Base-by-base conservation (phyloP, 371 early-diverging fungal species). In the Funneliformis caledonium region DNA sequence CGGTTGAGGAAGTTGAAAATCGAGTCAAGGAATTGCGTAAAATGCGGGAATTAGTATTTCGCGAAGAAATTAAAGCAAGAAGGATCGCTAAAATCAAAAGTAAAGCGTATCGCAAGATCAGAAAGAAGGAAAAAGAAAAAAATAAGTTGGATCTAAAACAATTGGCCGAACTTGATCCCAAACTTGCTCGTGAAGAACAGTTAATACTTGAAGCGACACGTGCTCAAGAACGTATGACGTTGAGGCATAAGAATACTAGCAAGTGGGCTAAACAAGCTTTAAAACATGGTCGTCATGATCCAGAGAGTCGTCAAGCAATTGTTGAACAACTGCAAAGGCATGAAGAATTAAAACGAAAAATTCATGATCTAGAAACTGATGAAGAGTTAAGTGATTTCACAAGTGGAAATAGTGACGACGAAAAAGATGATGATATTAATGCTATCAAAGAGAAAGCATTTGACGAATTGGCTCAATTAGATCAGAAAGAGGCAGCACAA, bases 41-140 rank as follows among this genome's bases (percentile, higher is more conserved):
- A 88, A 94, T 97, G 95, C 94, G 98, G 43, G 94, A 96, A 73
- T 86, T 98, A 67, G 91, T 97, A 93, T 97, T 97, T 89, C 93
- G 95, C 62, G 91, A 95, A 72, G 98, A 99, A 84, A 89, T 91
- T 61, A 97, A 97, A 82, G 92, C 93, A 72, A 97, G 96, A 85
- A 92, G 96, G 76, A 87, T 95, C 50, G 93, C 97, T 74, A 99
- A 99, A 89, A 98, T 99, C 87, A 99, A 99, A 88, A 94, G 94
- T 87, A 98, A 97, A 86, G 88, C 95, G 12, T 99, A 95, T 84
- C 92, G 95, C 69, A 93, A 94, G 82, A 90, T 98, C 47, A 87
- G 89, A 81, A 93, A 92, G 80, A 93, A 94, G 83, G 95, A 94
- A 81, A 89, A 88, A 81, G 85, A 79, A 77, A 85, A 86, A 68